These are phyloP conservation scores for Gossypium mustelinum DNA, from an alignment of 345 rosid species.

Conservation along the genomic window DNA sequence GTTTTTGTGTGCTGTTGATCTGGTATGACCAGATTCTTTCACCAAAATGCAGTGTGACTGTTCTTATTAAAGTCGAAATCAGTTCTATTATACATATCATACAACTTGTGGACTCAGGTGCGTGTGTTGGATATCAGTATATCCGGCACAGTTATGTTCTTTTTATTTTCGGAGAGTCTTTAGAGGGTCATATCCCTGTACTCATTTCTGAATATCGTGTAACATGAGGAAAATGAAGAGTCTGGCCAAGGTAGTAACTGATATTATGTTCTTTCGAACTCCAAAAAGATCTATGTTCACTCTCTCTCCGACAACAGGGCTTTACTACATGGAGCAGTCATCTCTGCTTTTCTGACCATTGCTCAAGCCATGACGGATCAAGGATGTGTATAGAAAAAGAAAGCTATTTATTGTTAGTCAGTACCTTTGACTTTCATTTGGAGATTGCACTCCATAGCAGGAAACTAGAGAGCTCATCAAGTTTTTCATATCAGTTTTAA, in stretches of 20 bases:
- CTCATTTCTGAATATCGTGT: background rate
- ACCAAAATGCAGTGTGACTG: background rate
- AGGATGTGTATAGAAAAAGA: slow-evolving; percentile 73
- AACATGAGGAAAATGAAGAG: background rate
- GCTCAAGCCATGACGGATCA: slow-evolving; percentile 99
- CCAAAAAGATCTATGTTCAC: background rate
- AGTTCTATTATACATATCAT: background rate
- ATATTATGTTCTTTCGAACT: background rate
- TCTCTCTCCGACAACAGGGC: slow-evolving; percentile 44
- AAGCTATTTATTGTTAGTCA: slow-evolving; percentile 1
- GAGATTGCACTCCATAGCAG: background rate
- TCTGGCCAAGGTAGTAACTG: background rate
- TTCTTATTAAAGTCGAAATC: background rate
- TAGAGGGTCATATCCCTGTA: background rate
- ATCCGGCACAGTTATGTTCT: background rate
- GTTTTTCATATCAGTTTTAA: background rate
- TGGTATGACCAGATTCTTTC: background rate
- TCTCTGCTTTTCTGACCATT: slow-evolving; percentile 81
- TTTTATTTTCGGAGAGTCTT: background rate
- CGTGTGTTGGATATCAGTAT: background rate
- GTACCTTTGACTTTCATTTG: background rate
- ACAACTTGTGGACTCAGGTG: background rate
- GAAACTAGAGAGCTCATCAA: slow-evolving; percentile 13
- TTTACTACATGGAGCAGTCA: slow-evolving; percentile 79
- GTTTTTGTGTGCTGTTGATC: background rate